These are phyloP conservation scores for Kwoniella dendrophila DNA, from an alignment of 768 basidiomycete species.

Conservation along the genomic window DNA sequence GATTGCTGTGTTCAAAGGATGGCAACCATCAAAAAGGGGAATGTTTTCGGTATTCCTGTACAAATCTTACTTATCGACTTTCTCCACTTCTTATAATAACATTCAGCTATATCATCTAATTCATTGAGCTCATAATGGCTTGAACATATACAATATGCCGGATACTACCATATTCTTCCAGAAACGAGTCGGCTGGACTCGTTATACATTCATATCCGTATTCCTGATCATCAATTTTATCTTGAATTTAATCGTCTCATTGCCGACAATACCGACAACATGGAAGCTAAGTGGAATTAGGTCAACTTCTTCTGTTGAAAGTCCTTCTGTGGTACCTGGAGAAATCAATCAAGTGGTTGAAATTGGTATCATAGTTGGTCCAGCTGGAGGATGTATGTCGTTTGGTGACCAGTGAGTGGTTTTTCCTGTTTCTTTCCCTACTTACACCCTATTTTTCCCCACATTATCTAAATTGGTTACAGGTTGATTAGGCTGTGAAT, in stretches of 20 bases:
- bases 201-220: neutral
- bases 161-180: neutral
- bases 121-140: too few relatives aligned
- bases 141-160: too few relatives aligned
- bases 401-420: neutral
- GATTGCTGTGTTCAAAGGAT: too few relatives aligned
- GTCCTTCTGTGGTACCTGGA: neutral
- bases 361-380: neutral
- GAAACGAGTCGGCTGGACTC: neutral
- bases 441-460: neutral
- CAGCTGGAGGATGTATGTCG: slow-evolving; percentile 6
- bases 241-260: neutral
- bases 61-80: too few relatives aligned
- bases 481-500: neutral
- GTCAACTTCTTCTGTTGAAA: neutral
- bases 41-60: too few relatives aligned
- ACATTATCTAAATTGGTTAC: neutral
- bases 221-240: neutral
- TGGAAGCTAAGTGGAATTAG: neutral
- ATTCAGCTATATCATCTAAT: too few relatives aligned
- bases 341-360: neutral
- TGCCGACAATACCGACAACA: neutral
- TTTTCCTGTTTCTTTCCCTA: neutral
- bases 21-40: too few relatives aligned
- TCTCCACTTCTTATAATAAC: too few relatives aligned